phyloP scores from a whole-genome alignment of 495 filamentous ascomycete genomes.

The Daldinia bambusicola region DNA sequence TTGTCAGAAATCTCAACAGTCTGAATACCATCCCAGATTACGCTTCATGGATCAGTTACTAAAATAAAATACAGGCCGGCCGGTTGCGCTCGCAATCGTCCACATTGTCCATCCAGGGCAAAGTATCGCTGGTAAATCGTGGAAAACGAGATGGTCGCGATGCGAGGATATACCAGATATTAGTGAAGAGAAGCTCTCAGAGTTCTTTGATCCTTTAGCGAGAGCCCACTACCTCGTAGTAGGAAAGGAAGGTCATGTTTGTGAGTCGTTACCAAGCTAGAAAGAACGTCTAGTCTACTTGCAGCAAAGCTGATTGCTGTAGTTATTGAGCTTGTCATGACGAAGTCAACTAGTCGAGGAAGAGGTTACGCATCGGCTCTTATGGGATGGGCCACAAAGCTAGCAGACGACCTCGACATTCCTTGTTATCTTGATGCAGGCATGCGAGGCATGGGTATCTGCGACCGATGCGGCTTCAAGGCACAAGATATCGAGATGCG shows the following conservation, averaged over 20 bases:
- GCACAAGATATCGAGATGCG: conserved; percentile 39
- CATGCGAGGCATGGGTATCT: conserved; percentile 44
- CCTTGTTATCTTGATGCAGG: conserved; percentile 46
- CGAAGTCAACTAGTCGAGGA: conserved; percentile 38
- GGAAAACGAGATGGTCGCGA: conserved; percentile 43
- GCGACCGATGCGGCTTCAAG: conserved; percentile 43
- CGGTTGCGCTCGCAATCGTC: conserved; percentile 38
- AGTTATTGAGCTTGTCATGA: conserved; percentile 47
- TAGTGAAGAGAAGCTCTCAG: conserved; percentile 37
- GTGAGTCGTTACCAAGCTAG: conserved; percentile 24
- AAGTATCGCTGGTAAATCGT: conserved; percentile 37
- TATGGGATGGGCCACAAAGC: conserved; percentile 41
- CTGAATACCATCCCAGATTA: neutral
- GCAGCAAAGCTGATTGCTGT: neutral
- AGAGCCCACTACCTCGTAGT: conserved; percentile 40
- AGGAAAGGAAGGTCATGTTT: conserved; percentile 45
- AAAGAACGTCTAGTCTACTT: neutral
- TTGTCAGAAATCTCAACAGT: conserved; percentile 45
- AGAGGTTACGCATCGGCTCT: conserved; percentile 44
- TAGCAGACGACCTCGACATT: conserved; percentile 40
- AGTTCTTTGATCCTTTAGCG: conserved; percentile 43
- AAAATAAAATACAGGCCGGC: conserved; percentile 26
- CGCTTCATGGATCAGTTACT: neutral
- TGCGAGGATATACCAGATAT: conserved; percentile 43
- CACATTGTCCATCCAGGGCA: conserved; percentile 44